phyloP scores from a whole-genome alignment of 169 alveolate genomes.

The Plasmodium gallinaceum region DNA sequence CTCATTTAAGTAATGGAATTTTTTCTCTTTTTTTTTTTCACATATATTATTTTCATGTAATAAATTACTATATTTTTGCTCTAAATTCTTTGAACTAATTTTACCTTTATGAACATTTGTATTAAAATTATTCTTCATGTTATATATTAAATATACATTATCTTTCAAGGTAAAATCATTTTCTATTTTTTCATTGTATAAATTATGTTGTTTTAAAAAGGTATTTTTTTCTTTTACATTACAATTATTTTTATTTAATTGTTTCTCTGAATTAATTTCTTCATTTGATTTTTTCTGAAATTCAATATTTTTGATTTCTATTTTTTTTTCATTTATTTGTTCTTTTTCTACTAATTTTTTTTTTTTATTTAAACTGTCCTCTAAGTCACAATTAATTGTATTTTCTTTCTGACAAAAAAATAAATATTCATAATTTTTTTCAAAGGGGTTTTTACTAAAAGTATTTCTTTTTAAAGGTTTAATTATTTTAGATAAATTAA shows the following conservation, averaged over 20 bases:
- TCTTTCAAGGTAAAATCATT: background rate
- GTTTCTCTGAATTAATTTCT: background rate
- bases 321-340: background rate
- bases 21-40: background rate
- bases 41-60: background rate
- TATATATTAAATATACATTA: background rate
- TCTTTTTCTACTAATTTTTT: slow-evolving; percentile 6
- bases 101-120: background rate
- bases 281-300: background rate
- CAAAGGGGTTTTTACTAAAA: no score
- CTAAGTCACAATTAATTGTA: no score
- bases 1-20: background rate
- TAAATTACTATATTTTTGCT: background rate
- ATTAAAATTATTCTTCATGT: background rate
- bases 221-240: background rate
- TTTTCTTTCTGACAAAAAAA: no score
- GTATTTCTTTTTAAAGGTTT: background rate
- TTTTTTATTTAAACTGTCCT: background rate
- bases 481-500: background rate
- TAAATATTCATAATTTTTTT: no score
- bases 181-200: background rate
- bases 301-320: background rate
- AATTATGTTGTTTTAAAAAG: background rate
- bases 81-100: background rate
- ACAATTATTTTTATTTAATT: background rate